phyloP scores from a whole-genome alignment of 345 rosid genomes.

The Melaleuca alternifolia region DNA sequence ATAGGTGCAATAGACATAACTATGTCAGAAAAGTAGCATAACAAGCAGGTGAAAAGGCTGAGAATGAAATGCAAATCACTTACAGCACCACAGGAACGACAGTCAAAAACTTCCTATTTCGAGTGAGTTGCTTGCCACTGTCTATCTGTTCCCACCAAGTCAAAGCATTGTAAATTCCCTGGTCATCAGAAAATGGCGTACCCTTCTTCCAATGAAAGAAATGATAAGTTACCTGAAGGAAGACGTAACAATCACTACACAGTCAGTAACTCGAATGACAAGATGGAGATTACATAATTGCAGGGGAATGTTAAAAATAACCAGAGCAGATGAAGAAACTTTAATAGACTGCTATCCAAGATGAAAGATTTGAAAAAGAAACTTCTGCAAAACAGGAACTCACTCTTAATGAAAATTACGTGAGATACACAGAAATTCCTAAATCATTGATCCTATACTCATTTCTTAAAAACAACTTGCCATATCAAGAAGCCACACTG shows the following conservation, averaged over 20 bases:
- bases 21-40: not conserved
- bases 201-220: constrained; percentile 99
- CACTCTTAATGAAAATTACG: not conserved
- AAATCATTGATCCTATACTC: not conserved
- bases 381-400: not conserved
- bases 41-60: not conserved
- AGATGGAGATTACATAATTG: not conserved
- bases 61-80: constrained; percentile 10
- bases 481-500: not conserved
- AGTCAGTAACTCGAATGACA: not conserved
- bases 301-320: not conserved
- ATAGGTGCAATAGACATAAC: not conserved
- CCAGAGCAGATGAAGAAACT: not conserved
- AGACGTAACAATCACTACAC: not conserved
- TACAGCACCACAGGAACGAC: constrained; percentile 94
- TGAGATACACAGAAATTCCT: not conserved
- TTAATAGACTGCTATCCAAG: not conserved
- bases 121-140: constrained; percentile 91
- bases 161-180: constrained; percentile 83
- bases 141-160: constrained; percentile 99
- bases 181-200: constrained; percentile 94
- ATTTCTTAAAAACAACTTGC: not conserved
- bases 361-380: not conserved
- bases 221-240: constrained; percentile 72
- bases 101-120: constrained; percentile 83